These are phyloP conservation scores for Rhizophlyctis rosea DNA, from an alignment of 192 early-diverging fungal genomes.

Conservation along the genomic window DNA sequence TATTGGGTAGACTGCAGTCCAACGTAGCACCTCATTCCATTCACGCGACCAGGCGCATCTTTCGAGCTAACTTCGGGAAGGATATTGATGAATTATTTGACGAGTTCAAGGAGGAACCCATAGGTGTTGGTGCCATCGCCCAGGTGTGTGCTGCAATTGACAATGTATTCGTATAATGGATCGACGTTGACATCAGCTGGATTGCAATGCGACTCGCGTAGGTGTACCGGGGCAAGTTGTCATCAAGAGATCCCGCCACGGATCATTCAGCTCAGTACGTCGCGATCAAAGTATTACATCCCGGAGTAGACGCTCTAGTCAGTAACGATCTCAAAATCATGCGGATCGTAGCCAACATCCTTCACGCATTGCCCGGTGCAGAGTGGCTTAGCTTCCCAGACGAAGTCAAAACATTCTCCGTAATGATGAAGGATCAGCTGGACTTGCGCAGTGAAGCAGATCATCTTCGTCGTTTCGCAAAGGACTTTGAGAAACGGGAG, in stretches of 20 bases:
- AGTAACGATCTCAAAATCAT: slow-evolving; percentile 81
- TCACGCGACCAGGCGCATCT: slow-evolving; percentile 54
- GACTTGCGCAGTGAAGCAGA: slow-evolving; percentile 77
- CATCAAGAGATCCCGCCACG: too few relatives aligned
- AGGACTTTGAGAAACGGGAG: slow-evolving; percentile 35
- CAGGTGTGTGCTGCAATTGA: slow-evolving; percentile 58
- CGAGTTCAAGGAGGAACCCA: slow-evolving; percentile 66
- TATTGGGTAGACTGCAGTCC: slow-evolving; percentile 79
- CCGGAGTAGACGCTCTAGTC: slow-evolving; percentile 67
- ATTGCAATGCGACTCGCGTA: too few relatives aligned
- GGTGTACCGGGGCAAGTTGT: too few relatives aligned
- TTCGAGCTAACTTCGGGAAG: slow-evolving; percentile 63
- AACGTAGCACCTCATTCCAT: slow-evolving; percentile 76
- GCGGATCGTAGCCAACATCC: slow-evolving; percentile 56
- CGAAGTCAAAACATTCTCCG: slow-evolving; percentile 82
- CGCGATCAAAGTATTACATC: slow-evolving; percentile 92
- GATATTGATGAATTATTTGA: slow-evolving; percentile 74
- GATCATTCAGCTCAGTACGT: slow-evolving; percentile 8
- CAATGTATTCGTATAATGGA: neutral
- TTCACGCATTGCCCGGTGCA: slow-evolving; percentile 72
- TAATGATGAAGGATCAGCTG: slow-evolving; percentile 89
- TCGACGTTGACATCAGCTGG: neutral
- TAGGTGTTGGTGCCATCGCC: slow-evolving; percentile 94
- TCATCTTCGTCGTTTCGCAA: slow-evolving; percentile 58
- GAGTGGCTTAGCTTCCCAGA: slow-evolving; percentile 86